phyloP scores from a whole-genome alignment of 805 yeast species.

The Pichia ethanolica region DNA sequence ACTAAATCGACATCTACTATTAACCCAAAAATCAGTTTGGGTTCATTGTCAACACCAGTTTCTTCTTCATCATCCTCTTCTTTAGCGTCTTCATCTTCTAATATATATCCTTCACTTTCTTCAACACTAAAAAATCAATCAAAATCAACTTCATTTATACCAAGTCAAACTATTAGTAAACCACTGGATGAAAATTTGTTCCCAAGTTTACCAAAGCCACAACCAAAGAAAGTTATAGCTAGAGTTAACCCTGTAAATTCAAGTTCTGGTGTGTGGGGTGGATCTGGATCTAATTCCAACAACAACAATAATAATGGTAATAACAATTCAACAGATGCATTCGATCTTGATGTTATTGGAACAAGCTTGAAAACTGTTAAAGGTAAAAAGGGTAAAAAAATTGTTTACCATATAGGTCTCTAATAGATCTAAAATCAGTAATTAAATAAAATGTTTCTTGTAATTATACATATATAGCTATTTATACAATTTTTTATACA shows the following conservation, averaged over 20 bases:
- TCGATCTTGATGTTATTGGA: conserved; percentile 18
- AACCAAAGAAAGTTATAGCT: conserved; percentile 40
- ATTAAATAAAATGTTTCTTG: too few species aligned
- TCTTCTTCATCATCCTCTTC: conserved; percentile 7
- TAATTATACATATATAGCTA: not conserved
- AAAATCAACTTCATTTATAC: not conserved
- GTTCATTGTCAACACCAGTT: not conserved
- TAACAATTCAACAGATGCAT: conserved; percentile 9
- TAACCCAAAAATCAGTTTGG: not conserved
- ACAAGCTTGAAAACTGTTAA: conserved; percentile 19
- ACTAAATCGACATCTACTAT: conserved; percentile 20
- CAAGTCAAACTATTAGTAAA: not conserved
- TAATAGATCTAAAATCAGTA: not conserved
- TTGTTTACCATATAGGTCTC: conserved; percentile 42
- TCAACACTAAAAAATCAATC: not conserved
- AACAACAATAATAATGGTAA: not conserved
- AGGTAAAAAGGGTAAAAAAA: conserved; percentile 46
- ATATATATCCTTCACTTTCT: conserved; percentile 3
- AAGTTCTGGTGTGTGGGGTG: conserved; percentile 29
- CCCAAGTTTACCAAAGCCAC: conserved; percentile 32
- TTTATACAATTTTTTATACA: not conserved
- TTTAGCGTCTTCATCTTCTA: not conserved
- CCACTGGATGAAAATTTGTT: conserved; percentile 18
- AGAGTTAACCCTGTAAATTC: conserved; percentile 45
- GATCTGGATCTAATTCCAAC: not conserved